These are phyloP conservation scores for Kewa caespitosa DNA, from an alignment of 179 eudicot genomes.

Conservation along the genomic window DNA sequence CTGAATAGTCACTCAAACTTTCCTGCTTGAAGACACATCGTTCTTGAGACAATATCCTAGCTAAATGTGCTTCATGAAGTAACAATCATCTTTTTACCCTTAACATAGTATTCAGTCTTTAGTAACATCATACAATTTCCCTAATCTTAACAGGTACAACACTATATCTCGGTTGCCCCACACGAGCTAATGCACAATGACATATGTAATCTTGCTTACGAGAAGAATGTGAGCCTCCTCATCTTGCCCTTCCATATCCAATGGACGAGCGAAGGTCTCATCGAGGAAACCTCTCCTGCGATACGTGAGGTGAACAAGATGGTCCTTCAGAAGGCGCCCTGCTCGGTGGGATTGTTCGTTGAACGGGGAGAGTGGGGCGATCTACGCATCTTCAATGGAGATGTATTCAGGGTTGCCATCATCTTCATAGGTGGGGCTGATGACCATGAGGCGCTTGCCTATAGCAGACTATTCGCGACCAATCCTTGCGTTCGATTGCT, in stretches of 20 bases:
- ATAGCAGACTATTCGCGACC: slow-evolving; percentile 9
- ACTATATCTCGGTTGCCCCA: slow-evolving; percentile 21
- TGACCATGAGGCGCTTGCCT: slow-evolving; percentile 24
- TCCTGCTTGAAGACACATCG: too few relatives aligned
- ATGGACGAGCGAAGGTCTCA: background rate
- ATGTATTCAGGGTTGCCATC: slow-evolving; percentile 10
- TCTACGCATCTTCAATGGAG: background rate
- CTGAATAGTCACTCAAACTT: too few relatives aligned
- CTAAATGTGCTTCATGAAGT: too few relatives aligned
- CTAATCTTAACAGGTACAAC: too few relatives aligned
- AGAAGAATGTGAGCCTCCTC: slow-evolving; percentile 11
- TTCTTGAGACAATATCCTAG: too few relatives aligned
- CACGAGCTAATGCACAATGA: slow-evolving; percentile 23
- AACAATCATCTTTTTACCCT: too few relatives aligned
- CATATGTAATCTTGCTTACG: slow-evolving; percentile 25
- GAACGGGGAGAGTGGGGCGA: slow-evolving; percentile 10
- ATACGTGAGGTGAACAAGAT: slow-evolving; percentile 19
- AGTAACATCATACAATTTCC: too few relatives aligned
- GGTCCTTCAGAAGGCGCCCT: slow-evolving; percentile 27
- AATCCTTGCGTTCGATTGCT: slow-evolving; percentile 10
- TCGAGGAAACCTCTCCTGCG: background rate
- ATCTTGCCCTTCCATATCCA: slow-evolving; percentile 22
- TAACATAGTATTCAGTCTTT: too few relatives aligned
- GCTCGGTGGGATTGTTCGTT: slow-evolving; percentile 24
- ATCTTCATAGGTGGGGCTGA: slow-evolving; percentile 25